Evolutionary conservation across 2,329 filamentous ascomycete species (phyloP), one percentile per base, ranked within the genome.

Genomic region (Colletotrichum karsti): DNA sequence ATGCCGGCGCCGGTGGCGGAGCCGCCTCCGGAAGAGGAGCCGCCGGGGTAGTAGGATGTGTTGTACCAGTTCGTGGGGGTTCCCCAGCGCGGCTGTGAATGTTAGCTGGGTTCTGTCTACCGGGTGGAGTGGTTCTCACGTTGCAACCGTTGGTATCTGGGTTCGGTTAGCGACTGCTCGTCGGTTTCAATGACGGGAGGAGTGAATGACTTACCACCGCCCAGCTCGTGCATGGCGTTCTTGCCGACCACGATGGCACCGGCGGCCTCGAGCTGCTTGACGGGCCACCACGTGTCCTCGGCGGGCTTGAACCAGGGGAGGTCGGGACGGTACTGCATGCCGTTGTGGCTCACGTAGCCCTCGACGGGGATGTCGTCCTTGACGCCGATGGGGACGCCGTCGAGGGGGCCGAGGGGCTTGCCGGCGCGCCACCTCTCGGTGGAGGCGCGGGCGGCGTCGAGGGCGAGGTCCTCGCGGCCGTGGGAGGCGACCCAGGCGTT

Each of bases 101-200:
- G 73, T 92, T 88, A 74, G 73, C 18, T 30, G 8, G n/a, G 3
- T n/a, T n/a, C n/a, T 6, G 4, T 13, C 15, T 39, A 12, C 3
- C 24, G 20, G 7, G 18, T 22, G 30, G 28, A 5, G 18, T 37
- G 20, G 26, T 24, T 7, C 81, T 72, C 71, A 85, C 83, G 74
- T 97, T 97, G 77, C 94, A 94, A 71, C 94, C 94, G n/a, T 88
- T 94, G 0, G 92, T 93, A 74, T 96, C 92, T 84, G 46, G 35
- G 81, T 42, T 33, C n/a, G 15, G 7, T 44, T 10, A 55, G 30
- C 7, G 33, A 51, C n/a, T n/a, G 39, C 26, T n/a, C n/a, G n/a
- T n/a, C n/a, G n/a, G n/a, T n/a, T n/a, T 51, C 18, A 2, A 13
- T 18, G 24, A 53, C 15, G 15, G 24, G 10, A 63, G 13, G 18